Evolutionary conservation across 768 basidiomycete species (phyloP), one percentile per base, ranked within the genome.

Genomic region (Boletus sensibilis): DNA sequence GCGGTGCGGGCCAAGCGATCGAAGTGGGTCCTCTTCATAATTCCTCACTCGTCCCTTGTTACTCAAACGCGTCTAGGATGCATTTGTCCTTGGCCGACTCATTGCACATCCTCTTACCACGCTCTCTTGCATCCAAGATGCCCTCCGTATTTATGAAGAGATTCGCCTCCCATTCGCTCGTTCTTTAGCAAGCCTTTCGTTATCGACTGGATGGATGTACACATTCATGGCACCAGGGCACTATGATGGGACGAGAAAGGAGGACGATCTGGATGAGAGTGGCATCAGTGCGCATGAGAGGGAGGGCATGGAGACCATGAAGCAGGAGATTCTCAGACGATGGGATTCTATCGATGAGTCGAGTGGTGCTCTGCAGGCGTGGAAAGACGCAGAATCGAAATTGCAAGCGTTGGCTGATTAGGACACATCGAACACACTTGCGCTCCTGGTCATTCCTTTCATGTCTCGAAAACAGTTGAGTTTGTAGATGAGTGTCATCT

Each of bases 1-100:
- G 63, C 5, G 67, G 67, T 9, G 67, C 63, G 18, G 67, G 61
- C 4, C 66, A 68, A 56, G 66, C 68, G 16, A 59, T 70, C 2
- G 63, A 68, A 18, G 67, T 68, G 37, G 11, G 45, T 43, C 12
- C n/a, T 23, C 9, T 35, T 41, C 27, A 39, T 9, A 7, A 4
- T 14, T 29, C 7, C 9, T 21, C 11, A 9, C 34, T 23, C 59
- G 0, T 14, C 12, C 12, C 9, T 31, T 12, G 13, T 48, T 16
- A 11, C 29, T 23, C 14, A 43, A 27, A 27, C 14, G 8, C 13
- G 5, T 20, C 16, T 21, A 64, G 64, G 64, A 67, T 21, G 64
- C 61, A 6, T 66, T 57, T 23, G 35, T 66, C 5, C 68, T 66
- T 14, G 68, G 64, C 11, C 61, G 67, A 12, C 53, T 69, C 14